Conservation (phyloP, 345 rosid species). For the Laguncularia racemosa region DNA sequence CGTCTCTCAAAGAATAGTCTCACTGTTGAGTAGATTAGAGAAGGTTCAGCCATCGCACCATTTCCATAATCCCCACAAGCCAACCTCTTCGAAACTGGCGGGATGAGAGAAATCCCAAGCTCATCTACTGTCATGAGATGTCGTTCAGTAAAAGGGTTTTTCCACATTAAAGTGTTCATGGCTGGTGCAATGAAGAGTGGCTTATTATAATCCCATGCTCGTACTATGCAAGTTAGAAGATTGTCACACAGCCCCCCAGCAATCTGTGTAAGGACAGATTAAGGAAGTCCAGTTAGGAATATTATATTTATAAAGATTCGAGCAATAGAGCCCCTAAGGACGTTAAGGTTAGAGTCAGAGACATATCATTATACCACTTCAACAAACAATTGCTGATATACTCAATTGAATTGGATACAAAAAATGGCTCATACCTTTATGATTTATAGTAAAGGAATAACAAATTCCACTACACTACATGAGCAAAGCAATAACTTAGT, state of each 20-base stretch:
- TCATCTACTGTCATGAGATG: conserved; percentile 81
- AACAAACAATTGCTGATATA: too few species aligned
- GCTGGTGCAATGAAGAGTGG: conserved; percentile 80
- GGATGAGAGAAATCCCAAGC: conserved; percentile 80
- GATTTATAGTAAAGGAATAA: too few species aligned
- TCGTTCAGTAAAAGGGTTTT: conserved; percentile 76
- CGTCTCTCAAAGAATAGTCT: conserved; percentile 65
- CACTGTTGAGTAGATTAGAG: conserved; percentile 65
- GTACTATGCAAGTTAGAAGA: conserved; percentile 74
- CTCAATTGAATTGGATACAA: too few species aligned
- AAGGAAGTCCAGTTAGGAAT: neutral
- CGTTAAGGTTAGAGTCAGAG: too few species aligned
- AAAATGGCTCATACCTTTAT: too few species aligned
- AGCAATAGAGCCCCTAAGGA: too few species aligned
- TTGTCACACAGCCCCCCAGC: conserved; percentile 94
- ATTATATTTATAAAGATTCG: too few species aligned
- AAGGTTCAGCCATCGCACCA: conserved; percentile 93
- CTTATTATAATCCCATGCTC: conserved; percentile 91
- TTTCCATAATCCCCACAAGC: conserved; percentile 90
- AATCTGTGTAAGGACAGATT: conserved; percentile 39
- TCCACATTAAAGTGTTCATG: conserved; percentile 94
- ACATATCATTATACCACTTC: too few species aligned
- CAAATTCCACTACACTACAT: too few species aligned
- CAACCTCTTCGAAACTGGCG: conserved; percentile 69
- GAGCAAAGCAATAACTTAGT: too few species aligned